A percentile compares a stretch with the other conserved stretches of the same genome.
These are phyloP conservation scores for Perilla frutescens DNA, from an alignment of 257 asterid species.

Conservation along the genomic window DNA sequence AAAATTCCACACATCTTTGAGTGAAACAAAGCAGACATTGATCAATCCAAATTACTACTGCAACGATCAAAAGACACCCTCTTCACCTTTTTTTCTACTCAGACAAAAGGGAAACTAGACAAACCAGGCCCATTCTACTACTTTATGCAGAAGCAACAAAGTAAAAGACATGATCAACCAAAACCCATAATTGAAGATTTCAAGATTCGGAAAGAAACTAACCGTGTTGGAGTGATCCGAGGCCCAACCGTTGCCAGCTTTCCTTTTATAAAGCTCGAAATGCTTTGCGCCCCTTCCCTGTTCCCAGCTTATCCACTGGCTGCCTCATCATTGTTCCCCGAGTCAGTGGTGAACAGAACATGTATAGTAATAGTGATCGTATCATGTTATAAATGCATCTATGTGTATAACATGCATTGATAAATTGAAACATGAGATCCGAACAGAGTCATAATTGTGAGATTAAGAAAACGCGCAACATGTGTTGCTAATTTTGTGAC, in stretches of 20 bases:
- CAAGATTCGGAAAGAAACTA: slow-evolving; percentile 38
- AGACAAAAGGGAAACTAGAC: slow-evolving; percentile 50
- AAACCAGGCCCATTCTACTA: slow-evolving; percentile 36
- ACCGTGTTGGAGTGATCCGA: slow-evolving; percentile 45
- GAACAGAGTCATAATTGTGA: too few relatives aligned
- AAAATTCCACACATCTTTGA: slow-evolving; percentile 31
- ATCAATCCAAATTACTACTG: slow-evolving; percentile 36
- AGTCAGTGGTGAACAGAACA: slow-evolving; percentile 1
- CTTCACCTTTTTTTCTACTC: slow-evolving; percentile 47
- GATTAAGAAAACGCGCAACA: not conserved
- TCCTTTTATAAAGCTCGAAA: slow-evolving; percentile 37
- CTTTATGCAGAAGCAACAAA: slow-evolving; percentile 38
- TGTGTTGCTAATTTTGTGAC: not conserved
- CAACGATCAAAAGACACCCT: slow-evolving; percentile 36
- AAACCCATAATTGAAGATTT: slow-evolving; percentile 28
- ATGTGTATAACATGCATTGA: not conserved
- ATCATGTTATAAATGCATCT: not conserved
- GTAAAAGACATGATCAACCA: slow-evolving; percentile 31
- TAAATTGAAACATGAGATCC: not conserved
- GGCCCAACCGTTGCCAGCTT: slow-evolving; percentile 37
- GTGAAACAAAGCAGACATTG: slow-evolving; percentile 35
- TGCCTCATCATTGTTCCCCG: slow-evolving; percentile 9
- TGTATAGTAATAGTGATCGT: not conserved
- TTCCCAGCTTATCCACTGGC: slow-evolving; percentile 29
- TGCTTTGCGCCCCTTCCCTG: slow-evolving; percentile 18